Conservation (phyloP, 768 basidiomycete genomes). For the Lactarius hatsudake region DNA sequence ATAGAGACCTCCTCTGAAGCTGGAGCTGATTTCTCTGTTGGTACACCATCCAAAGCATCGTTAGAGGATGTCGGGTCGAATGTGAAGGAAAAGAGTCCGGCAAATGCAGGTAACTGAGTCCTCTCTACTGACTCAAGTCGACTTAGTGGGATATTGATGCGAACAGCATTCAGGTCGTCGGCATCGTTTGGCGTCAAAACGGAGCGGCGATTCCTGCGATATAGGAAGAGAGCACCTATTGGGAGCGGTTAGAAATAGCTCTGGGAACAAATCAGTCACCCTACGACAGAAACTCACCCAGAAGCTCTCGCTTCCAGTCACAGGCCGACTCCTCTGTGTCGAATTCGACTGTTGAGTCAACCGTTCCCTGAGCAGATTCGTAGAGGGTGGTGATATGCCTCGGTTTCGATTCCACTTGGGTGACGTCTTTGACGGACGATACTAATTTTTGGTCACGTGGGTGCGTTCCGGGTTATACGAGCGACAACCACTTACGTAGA, state of each 20-base stretch:
- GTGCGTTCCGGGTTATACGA: neutral
- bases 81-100: conserved; percentile 27
- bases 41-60: neutral
- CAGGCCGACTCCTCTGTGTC: conserved; percentile 55
- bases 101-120: conserved; percentile 23
- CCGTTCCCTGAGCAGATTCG: conserved; percentile 31
- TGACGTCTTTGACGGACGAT: conserved; percentile 44
- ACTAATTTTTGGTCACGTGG: conserved; percentile 39
- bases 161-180: conserved; percentile 40
- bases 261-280: neutral
- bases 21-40: neutral
- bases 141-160: conserved; percentile 47
- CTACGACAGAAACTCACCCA: conserved; percentile 34
- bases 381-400: conserved; percentile 41
- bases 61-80: conserved; percentile 16
- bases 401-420: conserved; percentile 45
- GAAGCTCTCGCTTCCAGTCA: conserved; percentile 50
- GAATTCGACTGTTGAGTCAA: conserved; percentile 43
- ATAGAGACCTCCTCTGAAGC: neutral
- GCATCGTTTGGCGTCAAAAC: conserved; percentile 33
- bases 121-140: conserved; percentile 36
- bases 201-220: conserved; percentile 43
- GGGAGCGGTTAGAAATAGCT: neutral
- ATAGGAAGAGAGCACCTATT: conserved; percentile 46
- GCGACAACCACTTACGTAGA: conserved; percentile 41